Base-by-base conservation (phyloP, 1,139 yeast genomes). In the Pneumocystis canis region DNA sequence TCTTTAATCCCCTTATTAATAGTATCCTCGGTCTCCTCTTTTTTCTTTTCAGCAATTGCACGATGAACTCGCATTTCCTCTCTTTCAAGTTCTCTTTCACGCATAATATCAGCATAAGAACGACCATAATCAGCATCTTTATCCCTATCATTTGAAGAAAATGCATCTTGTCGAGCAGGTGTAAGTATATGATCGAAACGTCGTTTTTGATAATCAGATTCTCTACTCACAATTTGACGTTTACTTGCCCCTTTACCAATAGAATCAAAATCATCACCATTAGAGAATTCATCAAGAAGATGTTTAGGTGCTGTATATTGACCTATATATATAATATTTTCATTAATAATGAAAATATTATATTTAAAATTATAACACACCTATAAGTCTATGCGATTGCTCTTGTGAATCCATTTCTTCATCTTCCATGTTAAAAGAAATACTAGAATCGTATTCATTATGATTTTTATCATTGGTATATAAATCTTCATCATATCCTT, bases 201-300 rank as follows among this genome's bases (percentile, higher is more conserved):
- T 66, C 77, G 71, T 66, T 72, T 71, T 61, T 78, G 80, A 68
- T 80, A 80, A 1, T 75, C 78, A 41, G 74, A 71, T 40, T 65
- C 64, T 14, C 66, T 62, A 20, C 67, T 77, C 80, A 9, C 75
- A 74, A 68, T 79, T 80, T 63, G 66, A 25, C 59, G 47, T 30
- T 56, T 41, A 14, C 40, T 30, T 35, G 63, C 58, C 20, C 58
- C 41, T 54, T 61, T 66, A 25, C 33, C 58, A 59, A 65, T 58
- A n/a, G 61, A 40, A 25, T 60, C 65, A 40, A 65, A 69, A 35
- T 69, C 73, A n/a, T 72, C 76, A 1, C 73, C 75, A n/a, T 67
- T 69, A 16, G 70, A 66, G 14, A 69, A 67, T 58, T 73, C 76
- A 30, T 68, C 68, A n/a, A 71, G 63, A 60, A 72, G 65, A 54